phyloP scores from a whole-genome alignment of 495 filamentous ascomycete genomes.

The Rostrohypoxylon terebratum region DNA sequence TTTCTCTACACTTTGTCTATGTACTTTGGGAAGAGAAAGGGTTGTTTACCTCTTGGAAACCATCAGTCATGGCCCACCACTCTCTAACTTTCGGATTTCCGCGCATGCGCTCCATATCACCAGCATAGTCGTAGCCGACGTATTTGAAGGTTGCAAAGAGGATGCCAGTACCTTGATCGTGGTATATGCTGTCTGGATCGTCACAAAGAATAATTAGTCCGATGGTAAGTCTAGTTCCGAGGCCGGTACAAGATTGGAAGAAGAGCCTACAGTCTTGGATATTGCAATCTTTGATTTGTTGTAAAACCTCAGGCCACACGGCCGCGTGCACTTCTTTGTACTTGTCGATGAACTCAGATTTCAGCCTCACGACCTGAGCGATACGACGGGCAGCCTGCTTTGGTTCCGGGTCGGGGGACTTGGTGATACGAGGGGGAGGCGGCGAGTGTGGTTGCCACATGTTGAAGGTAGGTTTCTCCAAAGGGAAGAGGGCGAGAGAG shows the following conservation, averaged over 20 bases:
- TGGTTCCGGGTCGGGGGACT: constrained; percentile 40
- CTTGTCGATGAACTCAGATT: constrained; percentile 68
- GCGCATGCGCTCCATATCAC: constrained; percentile 78
- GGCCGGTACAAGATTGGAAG: neutral
- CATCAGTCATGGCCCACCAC: constrained; percentile 84
- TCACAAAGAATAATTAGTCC: constrained; percentile 8
- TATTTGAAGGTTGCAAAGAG: constrained; percentile 83
- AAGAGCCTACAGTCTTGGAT: constrained; percentile 73
- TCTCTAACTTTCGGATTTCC: constrained; percentile 76
- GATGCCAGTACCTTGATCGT: constrained; percentile 68
- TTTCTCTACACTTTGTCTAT: neutral
- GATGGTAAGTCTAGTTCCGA: neutral
- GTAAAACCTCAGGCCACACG: constrained; percentile 79
- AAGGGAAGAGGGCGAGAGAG: neutral
- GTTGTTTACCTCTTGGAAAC: constrained; percentile 66
- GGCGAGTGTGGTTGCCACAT: constrained; percentile 42
- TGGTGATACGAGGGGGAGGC: constrained; percentile 27
- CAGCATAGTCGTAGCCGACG: constrained; percentile 73
- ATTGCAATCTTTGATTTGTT: constrained; percentile 77
- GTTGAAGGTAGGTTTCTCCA: neutral
- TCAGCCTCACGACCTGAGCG: constrained; percentile 77
- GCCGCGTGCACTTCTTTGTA: constrained; percentile 79
- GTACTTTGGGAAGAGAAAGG: neutral
- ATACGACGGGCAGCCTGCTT: constrained; percentile 63
- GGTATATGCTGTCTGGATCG: constrained; percentile 75